A percentile compares a stretch with the other conserved stretches of the same genome.
Evolutionary conservation across 176 grass and related monocot genomes (phyloP).

Genomic region (Musa schizocarpa): DNA sequence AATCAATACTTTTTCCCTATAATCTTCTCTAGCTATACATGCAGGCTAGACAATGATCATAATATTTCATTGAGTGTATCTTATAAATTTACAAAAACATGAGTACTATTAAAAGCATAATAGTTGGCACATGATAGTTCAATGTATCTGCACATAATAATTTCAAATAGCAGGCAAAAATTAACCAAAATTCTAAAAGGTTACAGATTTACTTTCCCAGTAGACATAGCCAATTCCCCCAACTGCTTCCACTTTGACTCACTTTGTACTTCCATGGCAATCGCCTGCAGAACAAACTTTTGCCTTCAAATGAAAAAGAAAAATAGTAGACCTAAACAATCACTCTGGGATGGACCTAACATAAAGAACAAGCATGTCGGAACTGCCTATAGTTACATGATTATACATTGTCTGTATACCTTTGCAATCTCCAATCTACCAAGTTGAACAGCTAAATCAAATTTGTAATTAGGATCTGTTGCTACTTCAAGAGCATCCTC

Average conservation of each 20-base stretch:
- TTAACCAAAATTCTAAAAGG: background rate
- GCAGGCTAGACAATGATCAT: background rate
- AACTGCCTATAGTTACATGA: background rate
- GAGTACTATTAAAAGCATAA: background rate
- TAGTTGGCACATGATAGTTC: background rate
- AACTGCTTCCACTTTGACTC: constrained; percentile 99
- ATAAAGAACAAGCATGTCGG: background rate
- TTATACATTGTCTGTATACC: constrained; percentile 28
- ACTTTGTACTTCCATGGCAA: constrained; percentile 78
- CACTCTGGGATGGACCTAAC: background rate
- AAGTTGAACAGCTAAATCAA: constrained; percentile 95
- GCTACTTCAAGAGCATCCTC: constrained; percentile 98
- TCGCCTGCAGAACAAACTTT: constrained; percentile 44
- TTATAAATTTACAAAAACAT: background rate
- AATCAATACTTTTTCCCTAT: too few relatives aligned
- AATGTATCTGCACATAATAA: background rate
- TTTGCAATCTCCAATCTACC: constrained; percentile 82
- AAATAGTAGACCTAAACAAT: background rate
- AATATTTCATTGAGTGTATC: background rate
- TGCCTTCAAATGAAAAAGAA: background rate
- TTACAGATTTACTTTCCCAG: constrained; percentile 52
- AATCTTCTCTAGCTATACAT: too few relatives aligned
- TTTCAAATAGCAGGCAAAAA: background rate
- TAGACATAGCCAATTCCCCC: constrained; percentile 84
- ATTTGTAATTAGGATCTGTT: constrained; percentile 91